Percentiles rank a stretch among this genome's conserved stretches.
These are phyloP conservation scores for Suillus discolor DNA, from an alignment of 768 basidiomycete genomes.

Conservation along the genomic window DNA sequence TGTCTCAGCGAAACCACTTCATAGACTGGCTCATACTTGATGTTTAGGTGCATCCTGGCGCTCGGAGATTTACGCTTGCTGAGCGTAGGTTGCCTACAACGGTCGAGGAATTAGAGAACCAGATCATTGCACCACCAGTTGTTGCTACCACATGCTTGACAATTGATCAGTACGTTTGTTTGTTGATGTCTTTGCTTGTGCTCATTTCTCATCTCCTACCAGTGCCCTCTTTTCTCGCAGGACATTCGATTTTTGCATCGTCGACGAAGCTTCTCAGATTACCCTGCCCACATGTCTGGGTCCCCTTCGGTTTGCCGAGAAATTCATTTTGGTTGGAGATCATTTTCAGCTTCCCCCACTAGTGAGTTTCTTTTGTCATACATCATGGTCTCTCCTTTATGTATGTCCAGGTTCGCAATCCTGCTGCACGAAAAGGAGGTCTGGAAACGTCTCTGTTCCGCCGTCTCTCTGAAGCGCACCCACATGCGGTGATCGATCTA, in stretches of 20 bases:
- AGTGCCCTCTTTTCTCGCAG: constrained; percentile 86
- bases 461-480: constrained; percentile 84
- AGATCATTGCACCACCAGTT: constrained; percentile 85
- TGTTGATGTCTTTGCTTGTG: constrained; percentile 11
- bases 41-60: constrained; percentile 78
- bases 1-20: not conserved
- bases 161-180: constrained; percentile 80
- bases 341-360: constrained; percentile 97
- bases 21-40: constrained; percentile 2
- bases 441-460: constrained; percentile 91
- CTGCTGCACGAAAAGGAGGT: constrained; percentile 78
- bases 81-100: constrained; percentile 57
- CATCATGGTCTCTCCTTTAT: not conserved
- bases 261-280: constrained; percentile 98
- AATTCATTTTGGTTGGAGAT: constrained; percentile 94
- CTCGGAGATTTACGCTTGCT: constrained; percentile 70
- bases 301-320: constrained; percentile 86
- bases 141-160: constrained; percentile 96
- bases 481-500: constrained; percentile 82
- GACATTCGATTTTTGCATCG: constrained; percentile 94
- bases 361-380: constrained; percentile 43
- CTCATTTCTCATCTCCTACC: not conserved
- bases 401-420: constrained; percentile 72
- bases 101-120: constrained; percentile 81
- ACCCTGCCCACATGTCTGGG: constrained; percentile 95